Evolutionary conservation across 495 filamentous ascomycete species (phyloP), one percentile per base, ranked within the genome.

Genomic region (Pseudevernia furfuracea): DNA sequence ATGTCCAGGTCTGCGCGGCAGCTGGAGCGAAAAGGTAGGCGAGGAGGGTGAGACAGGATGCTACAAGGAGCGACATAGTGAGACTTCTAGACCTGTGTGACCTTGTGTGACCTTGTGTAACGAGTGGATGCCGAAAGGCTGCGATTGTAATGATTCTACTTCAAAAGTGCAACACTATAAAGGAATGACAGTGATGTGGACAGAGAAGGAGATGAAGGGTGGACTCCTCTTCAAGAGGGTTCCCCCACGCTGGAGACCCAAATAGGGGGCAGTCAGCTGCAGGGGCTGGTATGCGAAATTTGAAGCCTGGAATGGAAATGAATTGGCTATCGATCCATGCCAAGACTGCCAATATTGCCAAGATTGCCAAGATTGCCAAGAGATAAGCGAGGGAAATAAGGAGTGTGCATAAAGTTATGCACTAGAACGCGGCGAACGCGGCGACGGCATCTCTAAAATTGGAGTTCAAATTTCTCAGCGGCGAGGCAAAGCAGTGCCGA

Each of bases 1-100:
- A 69, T 17, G 88, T 89, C 55, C 68, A 84, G 38, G 87, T 85
- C 70, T 90, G 87, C 37, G 82, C 86, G 43, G 74, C 69, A 66
- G 75, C 79, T 43, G 72, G 64, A 21, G 75, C 64, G 59, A 74
- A 59, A 41, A 82, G 62, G 67, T 76, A 65, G 28, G 74, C 68
- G 73, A 78, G 49, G 78, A 70, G 63, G 49, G 57, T 23, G 68
- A 67, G 63, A 34, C 74, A 66, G 11, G 73, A 71, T 39, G 57
- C 39, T 21, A 53, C 3, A 60, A 59, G 23, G 62, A 64, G 34
- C 43, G 57, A 53, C 57, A 64, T 64, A 4, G 23, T 41, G 23
- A 25, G 21, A 37, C n/a, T 38, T 34, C 1, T 12, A 39, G 19
- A 38, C 21, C 3, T 23, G 32, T n/a, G 56, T 38, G 56, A 58